A percentile compares a stretch with the other conserved stretches of the same genome.
Evolutionary conservation across 2,329 filamentous ascomycete species (phyloP).

Genomic region (Chaetomium strumarium): DNA sequence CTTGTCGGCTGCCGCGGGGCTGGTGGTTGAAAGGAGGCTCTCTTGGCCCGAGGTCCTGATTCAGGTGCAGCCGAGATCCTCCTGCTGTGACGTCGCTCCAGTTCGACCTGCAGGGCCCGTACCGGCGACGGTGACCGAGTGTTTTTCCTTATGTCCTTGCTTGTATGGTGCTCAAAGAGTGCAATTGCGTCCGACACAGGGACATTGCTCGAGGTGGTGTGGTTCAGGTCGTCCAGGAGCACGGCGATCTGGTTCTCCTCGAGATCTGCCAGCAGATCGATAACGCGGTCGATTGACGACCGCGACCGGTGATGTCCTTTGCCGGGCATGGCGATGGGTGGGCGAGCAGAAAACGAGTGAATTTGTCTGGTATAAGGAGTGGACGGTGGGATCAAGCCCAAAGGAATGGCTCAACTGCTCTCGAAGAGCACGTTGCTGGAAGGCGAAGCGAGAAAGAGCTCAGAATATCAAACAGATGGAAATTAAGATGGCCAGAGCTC

Average conservation of each 20-base stretch:
- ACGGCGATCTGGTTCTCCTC: conserved; percentile 23
- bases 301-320: conserved; percentile 22
- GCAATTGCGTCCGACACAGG: conserved; percentile 24
- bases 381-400: not conserved
- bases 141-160: conserved; percentile 15
- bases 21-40: conserved; percentile 5
- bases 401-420: conserved; percentile 11
- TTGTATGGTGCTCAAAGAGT: conserved; percentile 21
- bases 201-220: conserved; percentile 26
- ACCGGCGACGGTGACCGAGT: conserved; percentile 20
- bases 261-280: conserved; percentile 27
- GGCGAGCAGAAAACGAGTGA: not conserved
- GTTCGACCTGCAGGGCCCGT: conserved; percentile 22
- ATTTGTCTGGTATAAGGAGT: not conserved
- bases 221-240: conserved; percentile 27
- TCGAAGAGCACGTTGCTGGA: conserved; percentile 12
- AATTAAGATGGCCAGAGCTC: conserved; percentile 6
- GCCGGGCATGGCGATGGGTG: conserved; percentile 17
- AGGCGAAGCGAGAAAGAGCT: not conserved
- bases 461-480: not conserved
- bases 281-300: conserved; percentile 26
- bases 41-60: conserved; percentile 6
- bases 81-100: conserved; percentile 26
- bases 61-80: conserved; percentile 21
- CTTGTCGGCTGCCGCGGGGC: not conserved